phyloP scores from a whole-genome alignment of 495 filamentous ascomycete species.

The Talaromyces ruber region DNA sequence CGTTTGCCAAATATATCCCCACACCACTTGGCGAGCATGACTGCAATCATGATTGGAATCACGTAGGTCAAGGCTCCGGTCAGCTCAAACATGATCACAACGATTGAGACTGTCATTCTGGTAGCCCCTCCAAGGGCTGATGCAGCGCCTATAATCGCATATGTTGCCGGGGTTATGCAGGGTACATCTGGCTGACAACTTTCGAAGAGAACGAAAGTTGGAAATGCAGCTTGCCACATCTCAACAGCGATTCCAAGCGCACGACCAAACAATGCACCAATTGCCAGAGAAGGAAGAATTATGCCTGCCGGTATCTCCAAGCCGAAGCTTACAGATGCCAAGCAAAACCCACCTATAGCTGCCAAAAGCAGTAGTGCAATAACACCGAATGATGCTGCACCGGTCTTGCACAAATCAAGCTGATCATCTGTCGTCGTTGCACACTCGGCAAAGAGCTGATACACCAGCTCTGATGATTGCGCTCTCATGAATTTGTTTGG shows the following conservation, averaged over 20 bases:
- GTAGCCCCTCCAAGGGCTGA: conserved; percentile 94
- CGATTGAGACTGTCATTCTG: conserved; percentile 92
- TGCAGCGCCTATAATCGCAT: conserved; percentile 95
- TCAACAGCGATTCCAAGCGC: conserved; percentile 83
- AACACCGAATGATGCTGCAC: conserved; percentile 59
- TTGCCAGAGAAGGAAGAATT: conserved; percentile 94
- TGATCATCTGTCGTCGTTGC: conserved; percentile 66
- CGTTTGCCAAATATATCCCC: conserved; percentile 91
- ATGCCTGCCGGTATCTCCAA: conserved; percentile 96
- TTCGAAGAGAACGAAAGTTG: conserved; percentile 65
- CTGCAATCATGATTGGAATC: conserved; percentile 98
- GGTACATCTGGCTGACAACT: conserved; percentile 81
- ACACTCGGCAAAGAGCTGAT: conserved; percentile 87
- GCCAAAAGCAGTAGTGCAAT: conserved; percentile 75
- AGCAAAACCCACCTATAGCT: conserved; percentile 70
- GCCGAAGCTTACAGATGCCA: conserved; percentile 86
- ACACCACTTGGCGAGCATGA: conserved; percentile 97
- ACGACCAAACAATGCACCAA: conserved; percentile 88
- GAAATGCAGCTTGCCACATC: conserved; percentile 76
- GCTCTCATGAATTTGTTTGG: conserved; percentile 93
- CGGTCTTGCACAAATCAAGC: conserved; percentile 79
- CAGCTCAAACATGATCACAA: conserved; percentile 98
- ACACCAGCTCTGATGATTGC: conserved; percentile 86
- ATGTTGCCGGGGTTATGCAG: conserved; percentile 90
- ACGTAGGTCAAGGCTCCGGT: conserved; percentile 95